These are phyloP conservation scores for Capronia epimyces DNA, from an alignment of 2,329 filamentous ascomycete genomes.

Conservation along the genomic window DNA sequence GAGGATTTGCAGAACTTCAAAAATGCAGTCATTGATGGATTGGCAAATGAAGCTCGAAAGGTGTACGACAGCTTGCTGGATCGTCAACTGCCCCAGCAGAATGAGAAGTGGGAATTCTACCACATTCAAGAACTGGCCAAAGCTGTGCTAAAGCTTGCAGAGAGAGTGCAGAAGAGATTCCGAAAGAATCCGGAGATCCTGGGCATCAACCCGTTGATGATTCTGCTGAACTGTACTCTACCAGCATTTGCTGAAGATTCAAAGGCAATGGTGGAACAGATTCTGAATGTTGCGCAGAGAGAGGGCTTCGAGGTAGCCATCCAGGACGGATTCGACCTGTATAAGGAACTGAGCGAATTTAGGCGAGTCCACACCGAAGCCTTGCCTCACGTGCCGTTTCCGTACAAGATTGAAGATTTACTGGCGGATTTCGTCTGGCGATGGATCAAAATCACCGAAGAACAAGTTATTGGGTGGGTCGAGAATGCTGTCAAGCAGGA, in stretches of 20 bases:
- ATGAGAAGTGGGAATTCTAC: conserved; percentile 81
- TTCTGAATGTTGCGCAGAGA: conserved; percentile 66
- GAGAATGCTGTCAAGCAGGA: conserved; percentile 90
- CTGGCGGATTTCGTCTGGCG: conserved; percentile 92
- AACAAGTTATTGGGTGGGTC: conserved; percentile 74
- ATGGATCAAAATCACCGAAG: conserved; percentile 79
- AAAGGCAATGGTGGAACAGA: conserved; percentile 73
- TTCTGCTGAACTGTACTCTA: conserved; percentile 76
- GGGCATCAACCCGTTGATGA: conserved; percentile 63
- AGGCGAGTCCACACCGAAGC: conserved; percentile 72
- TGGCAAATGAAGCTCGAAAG: conserved; percentile 68
- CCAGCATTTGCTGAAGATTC: conserved; percentile 88
- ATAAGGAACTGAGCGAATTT: conserved; percentile 80
- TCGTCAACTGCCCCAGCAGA: conserved; percentile 70
- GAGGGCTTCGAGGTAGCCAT: conserved; percentile 72
- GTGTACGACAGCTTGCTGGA: conserved; percentile 75
- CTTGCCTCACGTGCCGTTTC: conserved; percentile 68
- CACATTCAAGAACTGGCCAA: conserved; percentile 88
- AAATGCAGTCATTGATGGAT: conserved; percentile 63
- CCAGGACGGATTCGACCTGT: conserved; percentile 89
- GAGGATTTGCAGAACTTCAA: conserved; percentile 69
- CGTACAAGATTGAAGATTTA: conserved; percentile 79
- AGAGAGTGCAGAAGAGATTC: conserved; percentile 89
- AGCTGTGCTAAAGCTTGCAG: conserved; percentile 74
- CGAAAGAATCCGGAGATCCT: conserved; percentile 80